Evolutionary conservation across 2,329 filamentous ascomycete genomes (phyloP).

Genomic region (Fusarium sp.): DNA sequence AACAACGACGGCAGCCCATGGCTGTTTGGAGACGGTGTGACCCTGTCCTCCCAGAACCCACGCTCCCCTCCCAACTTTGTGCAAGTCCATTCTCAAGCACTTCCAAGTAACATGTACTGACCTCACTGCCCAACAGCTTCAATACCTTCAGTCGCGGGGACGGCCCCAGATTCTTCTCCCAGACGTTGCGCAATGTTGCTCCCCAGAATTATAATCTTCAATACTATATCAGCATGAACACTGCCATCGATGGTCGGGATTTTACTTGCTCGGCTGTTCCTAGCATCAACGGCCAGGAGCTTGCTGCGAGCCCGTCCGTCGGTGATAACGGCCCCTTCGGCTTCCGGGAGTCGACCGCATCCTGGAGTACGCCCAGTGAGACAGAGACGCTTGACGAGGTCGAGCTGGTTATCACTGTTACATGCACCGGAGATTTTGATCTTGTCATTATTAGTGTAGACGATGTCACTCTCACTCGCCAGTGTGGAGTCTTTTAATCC

Average conservation of each 20-base stretch:
- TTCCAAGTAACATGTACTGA: background rate
- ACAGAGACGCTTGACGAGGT: background rate
- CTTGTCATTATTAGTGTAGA: slow-evolving; percentile 2
- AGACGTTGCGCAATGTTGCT: background rate
- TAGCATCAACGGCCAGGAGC: background rate
- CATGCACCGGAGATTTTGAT: background rate
- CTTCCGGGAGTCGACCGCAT: background rate
- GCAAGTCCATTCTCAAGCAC: background rate
- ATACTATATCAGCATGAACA: slow-evolving; percentile 2
- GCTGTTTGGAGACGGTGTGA: background rate
- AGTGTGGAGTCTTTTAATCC: too few relatives aligned
- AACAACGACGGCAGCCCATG: slow-evolving; percentile 1
- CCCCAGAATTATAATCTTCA: background rate
- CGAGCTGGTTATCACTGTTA: background rate
- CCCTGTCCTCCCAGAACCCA: background rate
- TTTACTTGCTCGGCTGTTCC: background rate
- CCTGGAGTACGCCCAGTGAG: background rate
- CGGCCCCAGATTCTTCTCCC: background rate
- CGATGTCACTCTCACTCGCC: slow-evolving; percentile 1
- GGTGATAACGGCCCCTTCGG: background rate
- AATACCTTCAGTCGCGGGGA: background rate
- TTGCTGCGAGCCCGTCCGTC: background rate
- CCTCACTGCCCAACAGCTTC: background rate
- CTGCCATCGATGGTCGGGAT: background rate
- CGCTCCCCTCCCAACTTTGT: background rate